Base-by-base conservation (phyloP, 768 basidiomycete species). In the Boletellus emodensis region DNA sequence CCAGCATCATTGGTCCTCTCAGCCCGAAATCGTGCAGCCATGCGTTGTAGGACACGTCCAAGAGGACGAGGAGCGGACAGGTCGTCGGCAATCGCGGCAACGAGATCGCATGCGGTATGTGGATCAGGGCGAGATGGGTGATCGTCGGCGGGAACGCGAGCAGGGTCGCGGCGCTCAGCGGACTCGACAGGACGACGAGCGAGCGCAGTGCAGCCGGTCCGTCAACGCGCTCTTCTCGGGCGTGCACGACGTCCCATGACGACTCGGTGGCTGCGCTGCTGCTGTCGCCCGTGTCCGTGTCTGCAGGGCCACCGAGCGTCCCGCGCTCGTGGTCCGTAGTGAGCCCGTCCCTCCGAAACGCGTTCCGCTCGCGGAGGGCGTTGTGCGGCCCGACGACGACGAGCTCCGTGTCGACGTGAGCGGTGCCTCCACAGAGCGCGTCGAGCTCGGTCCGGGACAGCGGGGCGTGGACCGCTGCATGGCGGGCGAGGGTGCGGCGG, bases 1-100 rank as follows among this genome's bases (percentile, higher is more conserved):
- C 76, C 17, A 85, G 55, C 11, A 69, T 67, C 40, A 70, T 61
- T 24, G 30, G 65, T 54, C 8, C 64, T 37, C n/a, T 3, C 1
- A 4, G 20, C 30, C 30, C 30, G 11, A 10, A 30, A 9, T 30
- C 30, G 17, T 34, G 30, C 22, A 80, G 57, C 79, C 80, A 81
- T 5, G 46, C 34, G 44, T 88, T 89, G 62, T 77, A 86, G 1
- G 87, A 90, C 41, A 90, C 62, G 60, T 89, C 87, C 32, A 89
- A 64, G 22, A 83, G 59, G 18, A 76, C 68, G 24, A 90, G 68
- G n/a, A 83, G 63, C 1, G 87, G 87, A 55, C 83, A 85, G 13
- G 77, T 61, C 11, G 65, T 69, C 1, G 85, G 80, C 34, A 90
- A 66, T 53, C 82, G 73, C 54, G 82, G 76, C 17, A 90, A 59